These are phyloP conservation scores for Draba incana DNA, from an alignment of 345 rosid genomes.

Conservation along the genomic window DNA sequence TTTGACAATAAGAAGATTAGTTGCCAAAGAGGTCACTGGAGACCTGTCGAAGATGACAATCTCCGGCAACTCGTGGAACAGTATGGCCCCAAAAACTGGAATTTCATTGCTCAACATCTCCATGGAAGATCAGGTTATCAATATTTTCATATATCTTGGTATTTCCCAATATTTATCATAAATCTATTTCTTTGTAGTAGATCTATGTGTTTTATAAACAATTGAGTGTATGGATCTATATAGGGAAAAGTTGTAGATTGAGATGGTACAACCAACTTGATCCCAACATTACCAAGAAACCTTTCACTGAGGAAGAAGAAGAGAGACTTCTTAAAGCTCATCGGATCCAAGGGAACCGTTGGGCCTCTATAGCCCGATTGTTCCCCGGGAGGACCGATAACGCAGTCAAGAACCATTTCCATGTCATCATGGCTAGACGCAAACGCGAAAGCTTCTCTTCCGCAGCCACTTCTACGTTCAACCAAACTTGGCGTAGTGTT, in stretches of 20 bases:
- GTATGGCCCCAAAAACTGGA: constrained; percentile 68
- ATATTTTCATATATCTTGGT: constrained; percentile 1
- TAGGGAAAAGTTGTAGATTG: constrained; percentile 77
- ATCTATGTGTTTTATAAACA: constrained; percentile 6
- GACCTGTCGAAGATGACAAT: constrained; percentile 62
- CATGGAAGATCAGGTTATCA: constrained; percentile 59
- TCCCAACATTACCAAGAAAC: constrained; percentile 64
- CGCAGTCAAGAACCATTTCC: constrained; percentile 76
- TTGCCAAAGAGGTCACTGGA: constrained; percentile 71
- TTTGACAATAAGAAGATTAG: constrained; percentile 41
- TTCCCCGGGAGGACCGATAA: constrained; percentile 75
- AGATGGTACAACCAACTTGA: constrained; percentile 83
- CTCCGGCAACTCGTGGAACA: constrained; percentile 58
- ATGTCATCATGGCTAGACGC: constrained; percentile 68
- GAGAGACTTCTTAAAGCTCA: constrained; percentile 61
- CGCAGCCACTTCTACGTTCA: constrained; percentile 19
- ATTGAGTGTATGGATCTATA: constrained; percentile 20
- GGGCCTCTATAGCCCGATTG: constrained; percentile 59
- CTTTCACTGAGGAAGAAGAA: constrained; percentile 70
- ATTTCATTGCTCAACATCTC: constrained; percentile 63
- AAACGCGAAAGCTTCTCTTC: constrained; percentile 50
- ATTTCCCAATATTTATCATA: neutral
- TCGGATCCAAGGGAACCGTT: constrained; percentile 63
- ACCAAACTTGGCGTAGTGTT: constrained; percentile 28
- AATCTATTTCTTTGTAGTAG: neutral